Base-by-base conservation (phyloP, 805 yeast genomes). In the Suhomyces xylopsoci region DNA sequence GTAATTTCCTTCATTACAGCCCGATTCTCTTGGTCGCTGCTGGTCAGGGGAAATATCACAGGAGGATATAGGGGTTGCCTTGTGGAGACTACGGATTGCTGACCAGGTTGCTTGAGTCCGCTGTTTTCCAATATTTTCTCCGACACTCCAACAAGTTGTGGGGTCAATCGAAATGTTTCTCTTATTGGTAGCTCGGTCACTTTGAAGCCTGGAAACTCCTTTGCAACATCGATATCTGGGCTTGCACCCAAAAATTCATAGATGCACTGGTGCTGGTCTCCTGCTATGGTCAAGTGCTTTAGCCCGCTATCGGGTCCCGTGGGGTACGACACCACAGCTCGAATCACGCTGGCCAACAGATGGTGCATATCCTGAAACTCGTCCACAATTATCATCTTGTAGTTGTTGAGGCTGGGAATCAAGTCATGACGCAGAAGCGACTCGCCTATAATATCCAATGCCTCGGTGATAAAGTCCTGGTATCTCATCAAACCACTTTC, bases 281-380 rank as follows among this genome's bases (percentile, higher is more conserved):
- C 92, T 3, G 90, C 86, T 17, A 87, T 64, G 1, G 85, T 78
- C 34, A 88, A 60, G 63, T 87, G 91, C 50, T 80, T 76, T 4
- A 12, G 19, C 8, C 36, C 20, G 17, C 12, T 25, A 14, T 22
- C 30, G 5, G 42, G 24, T 38, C 20, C 24, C 3, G 70, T 65
- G 6, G 74, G 76, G 54, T 73, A 71, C 0, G 75, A 56, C 2
- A 81, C 67, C 1, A 72, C 62, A 4, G 65, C 61, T 43, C 60
- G 57, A 3, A 85, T 67, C 2, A 87, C 62, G 17, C 74, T 73
- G 24, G 81, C 59, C 19, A 86, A 67, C 8, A 72, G 73, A 0
- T 79, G 78, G 55, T 83, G 81, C 62, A 87, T 74, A 65, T 88
- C 93, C 62, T 88, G 93, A 60, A 83, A 84, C 62, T 88, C 93